A percentile compares a stretch with the other conserved stretches of the same genome.
Conservation (phyloP, 805 yeast species). For the Nadsonia fulvescens region DNA sequence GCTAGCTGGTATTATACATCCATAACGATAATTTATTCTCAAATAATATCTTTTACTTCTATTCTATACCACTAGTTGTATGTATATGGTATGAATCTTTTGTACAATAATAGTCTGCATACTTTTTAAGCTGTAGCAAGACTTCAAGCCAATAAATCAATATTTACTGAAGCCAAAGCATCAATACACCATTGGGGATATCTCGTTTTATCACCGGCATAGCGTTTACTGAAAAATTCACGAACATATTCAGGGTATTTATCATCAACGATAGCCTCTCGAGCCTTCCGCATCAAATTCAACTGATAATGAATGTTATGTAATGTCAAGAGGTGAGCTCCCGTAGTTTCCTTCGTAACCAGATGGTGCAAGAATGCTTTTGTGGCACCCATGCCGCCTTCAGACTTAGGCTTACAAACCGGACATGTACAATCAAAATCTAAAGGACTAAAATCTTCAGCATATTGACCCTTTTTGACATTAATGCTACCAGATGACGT, state of each 20-base stretch:
- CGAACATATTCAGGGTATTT: constrained; percentile 21
- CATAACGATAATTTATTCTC: too few species aligned
- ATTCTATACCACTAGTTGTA: too few species aligned
- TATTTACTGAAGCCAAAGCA: constrained; percentile 21
- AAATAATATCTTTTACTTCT: too few species aligned
- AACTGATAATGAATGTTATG: constrained; percentile 27
- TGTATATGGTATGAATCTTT: too few species aligned
- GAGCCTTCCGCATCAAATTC: constrained; percentile 23
- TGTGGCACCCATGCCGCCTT: constrained; percentile 21
- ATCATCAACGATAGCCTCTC: constrained; percentile 23
- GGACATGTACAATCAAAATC: constrained; percentile 26
- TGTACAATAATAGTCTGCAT: too few species aligned
- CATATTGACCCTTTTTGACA: constrained; percentile 18
- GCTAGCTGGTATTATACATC: too few species aligned
- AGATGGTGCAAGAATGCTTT: constrained; percentile 21
- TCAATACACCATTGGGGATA: constrained; percentile 27
- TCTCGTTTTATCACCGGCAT: constrained; percentile 16
- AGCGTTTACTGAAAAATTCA: constrained; percentile 18
- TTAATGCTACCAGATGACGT: constrained; percentile 22
- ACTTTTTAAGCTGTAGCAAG: too few species aligned
- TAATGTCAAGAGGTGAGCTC: constrained; percentile 25
- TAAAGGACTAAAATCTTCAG: constrained; percentile 20
- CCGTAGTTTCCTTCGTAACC: constrained; percentile 25
- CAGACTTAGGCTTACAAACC: constrained; percentile 17
- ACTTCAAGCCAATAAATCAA: constrained; percentile 17